Percentiles rank a stretch among this genome's conserved stretches.
Evolutionary conservation across 768 basidiomycete species (phyloP).

Genomic region (Porpolomopsis calyptriformis): DNA sequence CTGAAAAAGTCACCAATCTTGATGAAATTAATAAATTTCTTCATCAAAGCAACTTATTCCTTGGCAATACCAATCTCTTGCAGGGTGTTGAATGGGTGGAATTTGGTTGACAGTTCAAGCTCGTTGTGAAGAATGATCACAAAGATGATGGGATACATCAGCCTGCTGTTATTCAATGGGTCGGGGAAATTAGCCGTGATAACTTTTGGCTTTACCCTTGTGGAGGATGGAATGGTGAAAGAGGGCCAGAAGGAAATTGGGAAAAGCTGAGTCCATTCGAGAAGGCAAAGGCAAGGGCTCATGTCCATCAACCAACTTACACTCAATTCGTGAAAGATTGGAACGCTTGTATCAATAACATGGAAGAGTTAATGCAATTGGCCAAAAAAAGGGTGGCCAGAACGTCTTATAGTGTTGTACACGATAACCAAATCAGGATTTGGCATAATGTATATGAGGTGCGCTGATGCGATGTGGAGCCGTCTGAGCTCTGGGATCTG

Average conservation of each 20-base stretch:
- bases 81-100: neutral
- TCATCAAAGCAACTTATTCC: neutral
- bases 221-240: neutral
- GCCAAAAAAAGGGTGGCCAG: too few species aligned
- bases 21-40: neutral
- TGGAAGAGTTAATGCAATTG: neutral
- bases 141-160: neutral
- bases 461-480: too few species aligned
- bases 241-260: neutral
- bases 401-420: too few species aligned
- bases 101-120: neutral
- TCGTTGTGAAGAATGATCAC: neutral
- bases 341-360: neutral
- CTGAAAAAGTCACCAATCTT: too few species aligned
- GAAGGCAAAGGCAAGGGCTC: neutral
- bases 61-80: neutral
- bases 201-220: conserved; percentile 1
- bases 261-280: neutral
- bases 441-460: too few species aligned
- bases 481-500: too few species aligned
- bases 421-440: too few species aligned
- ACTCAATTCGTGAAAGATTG: neutral
- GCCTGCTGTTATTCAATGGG: neutral
- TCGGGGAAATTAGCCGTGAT: neutral
- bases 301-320: neutral